Evolutionary conservation across 495 filamentous ascomycete species (phyloP).

Genomic region (Cercophora scortea): DNA sequence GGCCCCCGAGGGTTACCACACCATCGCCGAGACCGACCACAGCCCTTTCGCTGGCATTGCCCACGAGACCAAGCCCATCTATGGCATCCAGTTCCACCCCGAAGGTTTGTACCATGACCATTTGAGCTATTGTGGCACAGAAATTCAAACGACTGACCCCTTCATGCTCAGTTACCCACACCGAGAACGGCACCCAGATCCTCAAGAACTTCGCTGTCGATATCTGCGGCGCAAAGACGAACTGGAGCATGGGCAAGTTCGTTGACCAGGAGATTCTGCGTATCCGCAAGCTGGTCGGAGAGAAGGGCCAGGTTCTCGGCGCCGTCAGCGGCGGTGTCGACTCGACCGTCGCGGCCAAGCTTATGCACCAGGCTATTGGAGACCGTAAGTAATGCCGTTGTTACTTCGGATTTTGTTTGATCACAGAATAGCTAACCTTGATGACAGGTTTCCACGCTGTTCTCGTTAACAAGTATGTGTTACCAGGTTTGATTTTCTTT

Average conservation of each 20-base stretch:
- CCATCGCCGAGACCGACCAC: slow-evolving; percentile 67
- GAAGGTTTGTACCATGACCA: slow-evolving; percentile 49
- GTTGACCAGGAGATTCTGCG: slow-evolving; percentile 67
- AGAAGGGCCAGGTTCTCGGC: slow-evolving; percentile 73
- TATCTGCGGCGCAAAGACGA: slow-evolving; percentile 64
- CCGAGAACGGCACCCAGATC: slow-evolving; percentile 53
- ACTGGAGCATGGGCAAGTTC: slow-evolving; percentile 82
- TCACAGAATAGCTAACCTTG: no score
- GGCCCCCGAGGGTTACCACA: slow-evolving; percentile 56
- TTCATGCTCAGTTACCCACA: slow-evolving; percentile 31
- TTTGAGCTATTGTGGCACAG: neutral
- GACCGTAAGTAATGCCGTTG: slow-evolving; percentile 36
- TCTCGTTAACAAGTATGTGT: no score
- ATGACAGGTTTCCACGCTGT: slow-evolving; percentile 63
- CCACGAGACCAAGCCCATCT: slow-evolving; percentile 58
- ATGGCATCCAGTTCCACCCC: slow-evolving; percentile 80
- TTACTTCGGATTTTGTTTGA: no score
- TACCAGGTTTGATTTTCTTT: no score
- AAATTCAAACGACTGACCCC: no score
- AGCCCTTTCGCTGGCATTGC: slow-evolving; percentile 73
- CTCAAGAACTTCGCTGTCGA: slow-evolving; percentile 73
- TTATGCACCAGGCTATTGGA: slow-evolving; percentile 49
- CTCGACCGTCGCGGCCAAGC: slow-evolving; percentile 77
- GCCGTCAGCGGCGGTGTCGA: slow-evolving; percentile 90
- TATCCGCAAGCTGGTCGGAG: slow-evolving; percentile 71